These are phyloP conservation scores for Phytophthora palmivora DNA, from an alignment of 352 stramenopile species.

Conservation along the genomic window DNA sequence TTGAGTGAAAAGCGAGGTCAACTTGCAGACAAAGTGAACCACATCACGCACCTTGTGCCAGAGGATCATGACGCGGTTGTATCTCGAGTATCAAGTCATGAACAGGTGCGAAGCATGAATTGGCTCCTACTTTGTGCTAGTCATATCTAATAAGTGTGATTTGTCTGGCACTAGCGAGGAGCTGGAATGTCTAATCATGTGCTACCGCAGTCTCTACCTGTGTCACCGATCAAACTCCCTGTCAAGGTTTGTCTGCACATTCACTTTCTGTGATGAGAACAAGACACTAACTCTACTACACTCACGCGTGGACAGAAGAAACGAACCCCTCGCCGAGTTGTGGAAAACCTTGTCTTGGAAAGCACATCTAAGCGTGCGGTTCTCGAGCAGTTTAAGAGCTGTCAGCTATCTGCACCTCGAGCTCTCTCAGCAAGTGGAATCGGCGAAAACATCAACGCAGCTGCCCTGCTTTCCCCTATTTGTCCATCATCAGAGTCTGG, in stretches of 20 bases:
- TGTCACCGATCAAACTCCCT: constrained; percentile 59
- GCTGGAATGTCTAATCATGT: constrained; percentile 15
- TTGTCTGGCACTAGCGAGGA: constrained; percentile 10
- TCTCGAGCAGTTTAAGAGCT: constrained; percentile 66
- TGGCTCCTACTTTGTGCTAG: not conserved
- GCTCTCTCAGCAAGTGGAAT: constrained; percentile 3
- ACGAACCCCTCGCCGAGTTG: constrained; percentile 16
- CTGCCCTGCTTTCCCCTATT: constrained; percentile 25
- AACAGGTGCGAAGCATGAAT: constrained; percentile 37
- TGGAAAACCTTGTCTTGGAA: constrained; percentile 59
- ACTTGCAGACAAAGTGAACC: constrained; percentile 56
- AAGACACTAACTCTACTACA: not conserved
- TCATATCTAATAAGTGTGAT: constrained; percentile 2
- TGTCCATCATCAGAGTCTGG: constrained; percentile 13
- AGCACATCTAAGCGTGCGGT: constrained; percentile 55
- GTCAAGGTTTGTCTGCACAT: constrained; percentile 21
- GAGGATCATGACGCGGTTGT: constrained; percentile 40
- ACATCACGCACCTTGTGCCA: constrained; percentile 41
- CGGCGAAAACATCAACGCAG: not conserved
- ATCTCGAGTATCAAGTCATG: constrained; percentile 40
- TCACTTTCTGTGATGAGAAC: not conserved
- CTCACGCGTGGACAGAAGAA: constrained; percentile 7
- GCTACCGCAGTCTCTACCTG: constrained; percentile 34
- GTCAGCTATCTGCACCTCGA: constrained; percentile 24
- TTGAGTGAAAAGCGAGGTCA: constrained; percentile 41